A percentile compares a stretch with the other conserved stretches of the same genome.
phyloP scores from a whole-genome alignment of 2,329 filamentous ascomycete species.

The Alternaria brassicicola region DNA sequence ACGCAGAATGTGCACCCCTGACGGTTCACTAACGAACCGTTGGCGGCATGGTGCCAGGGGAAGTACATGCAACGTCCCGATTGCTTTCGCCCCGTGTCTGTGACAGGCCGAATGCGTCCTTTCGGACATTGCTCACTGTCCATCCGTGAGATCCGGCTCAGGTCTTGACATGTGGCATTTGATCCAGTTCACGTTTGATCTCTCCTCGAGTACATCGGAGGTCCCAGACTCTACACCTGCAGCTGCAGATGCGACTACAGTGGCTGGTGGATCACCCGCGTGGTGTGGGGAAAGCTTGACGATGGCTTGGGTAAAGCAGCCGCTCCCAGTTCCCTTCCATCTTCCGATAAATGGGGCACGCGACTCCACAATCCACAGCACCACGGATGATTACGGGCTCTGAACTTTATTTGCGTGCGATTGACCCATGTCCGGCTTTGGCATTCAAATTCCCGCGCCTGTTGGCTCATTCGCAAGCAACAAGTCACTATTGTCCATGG shows the following conservation, averaged over 20 bases:
- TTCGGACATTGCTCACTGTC: neutral
- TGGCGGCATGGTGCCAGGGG: conserved; percentile 6
- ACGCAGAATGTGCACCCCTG: conserved; percentile 3
- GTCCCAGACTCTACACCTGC: conserved; percentile 3
- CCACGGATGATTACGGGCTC: conserved; percentile 9
- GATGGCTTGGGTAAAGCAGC: conserved; percentile 18
- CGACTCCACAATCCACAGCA: conserved; percentile 12
- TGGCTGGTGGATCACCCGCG: conserved; percentile 14
- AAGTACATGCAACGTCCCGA: conserved; percentile 5
- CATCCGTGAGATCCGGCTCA: neutral
- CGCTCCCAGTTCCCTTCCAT: conserved; percentile 11
- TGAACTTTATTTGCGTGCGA: neutral
- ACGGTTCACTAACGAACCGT: conserved; percentile 13
- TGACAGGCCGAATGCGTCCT: conserved; percentile 5
- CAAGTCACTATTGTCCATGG: neutral
- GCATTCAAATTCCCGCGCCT: neutral
- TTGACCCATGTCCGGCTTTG: neutral
- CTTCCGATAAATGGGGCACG: conserved; percentile 13
- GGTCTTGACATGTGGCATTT: neutral
- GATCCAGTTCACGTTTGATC: neutral
- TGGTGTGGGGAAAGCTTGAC: conserved; percentile 43
- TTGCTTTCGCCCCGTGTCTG: conserved; percentile 6
- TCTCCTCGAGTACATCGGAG: neutral
- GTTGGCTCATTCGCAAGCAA: neutral
- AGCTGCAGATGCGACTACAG: conserved; percentile 9